Base-by-base conservation (phyloP, 352 stramenopile genomes). In the Lagenidium sp. region DNA sequence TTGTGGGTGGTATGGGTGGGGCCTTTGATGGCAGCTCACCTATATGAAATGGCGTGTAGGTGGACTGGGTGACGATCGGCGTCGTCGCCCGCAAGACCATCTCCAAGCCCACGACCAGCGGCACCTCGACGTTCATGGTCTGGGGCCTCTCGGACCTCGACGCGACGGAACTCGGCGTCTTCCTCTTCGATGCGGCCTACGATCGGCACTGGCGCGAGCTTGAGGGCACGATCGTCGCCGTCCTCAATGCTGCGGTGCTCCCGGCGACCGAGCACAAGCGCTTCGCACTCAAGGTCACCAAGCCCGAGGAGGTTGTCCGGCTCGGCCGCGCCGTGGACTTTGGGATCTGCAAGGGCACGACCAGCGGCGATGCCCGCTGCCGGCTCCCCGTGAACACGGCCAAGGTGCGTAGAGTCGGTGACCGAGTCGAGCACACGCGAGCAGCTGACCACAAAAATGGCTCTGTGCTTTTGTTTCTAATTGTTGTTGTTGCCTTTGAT, bases 1-100 rank as follows among this genome's bases (percentile, higher is more conserved):
- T n/a, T n/a, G n/a, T n/a, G n/a, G n/a, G n/a, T n/a, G n/a, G n/a
- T n/a, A n/a, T n/a, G n/a, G n/a, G n/a, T n/a, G n/a, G n/a, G n/a
- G n/a, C n/a, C n/a, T n/a, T n/a, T n/a, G n/a, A n/a, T n/a, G n/a
- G n/a, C n/a, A n/a, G n/a, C n/a, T n/a, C n/a, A n/a, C n/a, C n/a
- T n/a, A n/a, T n/a, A n/a, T n/a, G n/a, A n/a, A n/a, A n/a, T 24
- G 16, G 35, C 41, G 35, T 31, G 34, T 21, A 82, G 74, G 41
- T 74, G 6, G 80, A 92, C 43, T 92, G 80, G 80, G 76, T 88
- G 32, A 88, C 74, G 28, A 87, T 92, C 45, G 80, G 76, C 21
- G 80, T 88, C 15, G 44, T 89, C 23, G 64, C 63, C 22, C 59
- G 76, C 31, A 92, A 88, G 51, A 85, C 72, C 12, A 44, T 83